Base-by-base conservation (phyloP, 1,139 yeast genomes). In the Suhomyces terraborum region DNA sequence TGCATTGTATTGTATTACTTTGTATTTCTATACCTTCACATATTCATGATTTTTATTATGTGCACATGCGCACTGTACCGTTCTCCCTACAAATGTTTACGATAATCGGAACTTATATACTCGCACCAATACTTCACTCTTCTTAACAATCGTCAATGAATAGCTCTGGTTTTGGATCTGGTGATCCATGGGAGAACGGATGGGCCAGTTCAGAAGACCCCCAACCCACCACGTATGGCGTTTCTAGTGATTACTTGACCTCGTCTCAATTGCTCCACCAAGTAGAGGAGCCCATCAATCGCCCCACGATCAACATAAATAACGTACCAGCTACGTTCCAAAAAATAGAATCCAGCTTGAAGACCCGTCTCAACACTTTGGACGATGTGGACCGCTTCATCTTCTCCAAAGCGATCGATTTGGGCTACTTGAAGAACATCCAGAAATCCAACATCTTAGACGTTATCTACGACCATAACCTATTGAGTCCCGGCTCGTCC, bases 131-230 rank as follows among this genome's bases (percentile, higher is more conserved):
- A 27, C 20, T 27, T 18, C 17, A 12, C 32, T 14, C 32, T 27
- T 28, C 20, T 24, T 17, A 12, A n/a, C 19, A 13, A 10, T 14
- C 36, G 14, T 32, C 16, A 41, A 47, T 48, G 52, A 58, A 46
- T 45, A 60, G 51, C 38, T 58, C 58, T 46, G 46, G 55, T 17
- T 61, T 54, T 45, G 58, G 58, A 8, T 45, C 52, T 1, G 72
- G 64, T 12, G 75, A 69, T 47, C 74, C 74, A 2, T 72, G 74
- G 69, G 71, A 64, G 36, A 67, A 68, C 47, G 75, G 70, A 13
- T 72, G 77, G 77, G 65, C 66, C 16, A 34, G 10, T 22, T 41
- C 43, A 14, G 42, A 53, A 8, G 32, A 48, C 25, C 39, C 35
- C 7, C 42, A 29, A 25, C 32, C 22, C 12, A 35, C 41, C 14